Conservation (phyloP, 192 early-diverging fungal species). For the Pilobolus umbonatus region DNA sequence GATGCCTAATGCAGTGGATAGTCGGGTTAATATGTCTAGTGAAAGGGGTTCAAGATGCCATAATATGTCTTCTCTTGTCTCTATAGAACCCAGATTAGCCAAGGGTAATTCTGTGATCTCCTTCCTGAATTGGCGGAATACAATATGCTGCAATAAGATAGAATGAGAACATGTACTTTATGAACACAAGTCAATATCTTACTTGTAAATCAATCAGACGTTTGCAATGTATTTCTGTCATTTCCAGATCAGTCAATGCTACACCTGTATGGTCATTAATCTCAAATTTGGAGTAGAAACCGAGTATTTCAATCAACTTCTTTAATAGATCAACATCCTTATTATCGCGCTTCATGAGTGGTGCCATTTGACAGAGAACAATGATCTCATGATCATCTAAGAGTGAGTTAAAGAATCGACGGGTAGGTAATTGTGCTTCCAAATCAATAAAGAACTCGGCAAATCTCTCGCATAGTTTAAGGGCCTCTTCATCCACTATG, state of each 20-base stretch:
- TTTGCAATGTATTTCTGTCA: conserved; percentile 56
- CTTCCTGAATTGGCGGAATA: conserved; percentile 63
- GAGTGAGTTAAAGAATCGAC: conserved; percentile 79
- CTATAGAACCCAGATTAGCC: conserved; percentile 65
- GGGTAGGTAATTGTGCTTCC: conserved; percentile 84
- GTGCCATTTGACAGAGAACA: conserved; percentile 44
- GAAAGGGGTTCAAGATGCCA: conserved; percentile 50
- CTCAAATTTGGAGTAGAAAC: conserved; percentile 71
- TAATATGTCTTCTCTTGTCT: conserved; percentile 40
- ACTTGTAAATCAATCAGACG: conserved; percentile 66
- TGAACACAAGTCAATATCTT: neutral
- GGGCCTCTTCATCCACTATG: conserved; percentile 33
- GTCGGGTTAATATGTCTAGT: conserved; percentile 39
- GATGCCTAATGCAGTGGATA: conserved; percentile 63
- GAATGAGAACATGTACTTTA: neutral
- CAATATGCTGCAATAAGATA: conserved; percentile 44
- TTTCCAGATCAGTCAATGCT: conserved; percentile 62
- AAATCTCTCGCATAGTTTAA: conserved; percentile 64
- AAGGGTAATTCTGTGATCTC: conserved; percentile 71
- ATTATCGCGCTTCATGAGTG: conserved; percentile 34
- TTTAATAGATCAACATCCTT: conserved; percentile 45
- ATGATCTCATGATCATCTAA: conserved; percentile 78
- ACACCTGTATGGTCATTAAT: conserved; percentile 79
- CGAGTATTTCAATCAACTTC: conserved; percentile 66
- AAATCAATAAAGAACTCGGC: conserved; percentile 87